Evolutionary conservation across 192 early-diverging fungal species (phyloP).

Genomic region (Powellomyces hirtus): DNA sequence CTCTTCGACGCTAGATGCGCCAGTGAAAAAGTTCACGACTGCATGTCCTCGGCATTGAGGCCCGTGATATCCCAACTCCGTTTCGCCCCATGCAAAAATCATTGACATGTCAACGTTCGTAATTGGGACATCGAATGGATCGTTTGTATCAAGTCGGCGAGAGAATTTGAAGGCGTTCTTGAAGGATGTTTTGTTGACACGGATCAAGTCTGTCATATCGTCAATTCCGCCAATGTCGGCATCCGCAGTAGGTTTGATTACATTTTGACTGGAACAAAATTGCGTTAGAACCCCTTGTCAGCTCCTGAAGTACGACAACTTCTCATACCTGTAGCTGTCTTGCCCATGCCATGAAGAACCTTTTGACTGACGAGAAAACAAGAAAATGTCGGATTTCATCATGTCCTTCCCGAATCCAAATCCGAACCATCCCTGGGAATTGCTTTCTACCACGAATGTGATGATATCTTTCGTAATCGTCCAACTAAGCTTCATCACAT

Average conservation of each 20-base stretch:
- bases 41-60: slow-evolving; percentile 14
- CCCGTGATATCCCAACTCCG: slow-evolving; percentile 26
- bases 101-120: slow-evolving; percentile 13
- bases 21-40: slow-evolving; percentile 30
- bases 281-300: too few relatives aligned
- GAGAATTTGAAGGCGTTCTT: slow-evolving; percentile 16
- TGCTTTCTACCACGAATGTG: slow-evolving; percentile 30
- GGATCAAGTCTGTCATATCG: slow-evolving; percentile 13
- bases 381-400: slow-evolving; percentile 34
- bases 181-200: slow-evolving; percentile 9
- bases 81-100: slow-evolving; percentile 32
- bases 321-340: slow-evolving; percentile 32
- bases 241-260: background rate
- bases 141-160: slow-evolving; percentile 15
- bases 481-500: slow-evolving; percentile 25
- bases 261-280: background rate
- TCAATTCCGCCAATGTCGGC: slow-evolving; percentile 17
- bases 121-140: slow-evolving; percentile 27
- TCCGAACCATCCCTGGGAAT: slow-evolving; percentile 42
- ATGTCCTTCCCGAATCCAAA: slow-evolving; percentile 42
- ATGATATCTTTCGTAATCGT: slow-evolving; percentile 13
- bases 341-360: slow-evolving; percentile 27
- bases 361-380: background rate
- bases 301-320: too few relatives aligned
- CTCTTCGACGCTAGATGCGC: background rate